These are phyloP conservation scores for Vitis rotundifolia DNA, from an alignment of 164 flowering plant species.

Conservation along the genomic window DNA sequence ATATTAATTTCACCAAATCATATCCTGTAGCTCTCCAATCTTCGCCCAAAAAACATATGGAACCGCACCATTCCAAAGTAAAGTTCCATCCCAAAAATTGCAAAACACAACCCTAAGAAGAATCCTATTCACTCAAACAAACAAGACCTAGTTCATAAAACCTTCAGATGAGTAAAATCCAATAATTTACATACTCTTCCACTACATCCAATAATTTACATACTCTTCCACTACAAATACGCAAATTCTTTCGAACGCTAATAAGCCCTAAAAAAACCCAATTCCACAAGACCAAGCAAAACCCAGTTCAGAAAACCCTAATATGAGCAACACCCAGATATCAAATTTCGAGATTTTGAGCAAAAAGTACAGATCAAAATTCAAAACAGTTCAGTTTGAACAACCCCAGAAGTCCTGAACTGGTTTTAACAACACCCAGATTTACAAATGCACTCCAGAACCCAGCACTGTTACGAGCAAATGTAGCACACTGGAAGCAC, in stretches of 20 bases:
- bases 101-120: no score
- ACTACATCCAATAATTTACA: background rate
- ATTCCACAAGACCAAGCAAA: background rate
- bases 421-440: background rate
- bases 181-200: background rate
- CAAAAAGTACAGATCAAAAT: conserved; percentile 4
- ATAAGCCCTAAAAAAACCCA: background rate
- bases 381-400: background rate
- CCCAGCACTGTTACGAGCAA: background rate
- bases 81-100: background rate
- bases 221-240: background rate
- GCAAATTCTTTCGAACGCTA: background rate
- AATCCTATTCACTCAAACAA: no score
- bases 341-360: conserved; percentile 4
- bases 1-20: conserved; percentile 9
- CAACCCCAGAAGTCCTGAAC: background rate
- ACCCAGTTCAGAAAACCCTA: conserved; percentile 3
- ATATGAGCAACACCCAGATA: conserved; percentile 7
- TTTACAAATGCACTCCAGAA: background rate
- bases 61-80: background rate
- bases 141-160: background rate
- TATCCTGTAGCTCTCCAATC: background rate
- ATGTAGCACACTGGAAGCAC: conserved; percentile 16
- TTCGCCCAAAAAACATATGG: background rate
- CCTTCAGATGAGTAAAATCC: no score